Base-by-base conservation (phyloP, 164 flowering plant genomes). In the Vitis amurensis region DNA sequence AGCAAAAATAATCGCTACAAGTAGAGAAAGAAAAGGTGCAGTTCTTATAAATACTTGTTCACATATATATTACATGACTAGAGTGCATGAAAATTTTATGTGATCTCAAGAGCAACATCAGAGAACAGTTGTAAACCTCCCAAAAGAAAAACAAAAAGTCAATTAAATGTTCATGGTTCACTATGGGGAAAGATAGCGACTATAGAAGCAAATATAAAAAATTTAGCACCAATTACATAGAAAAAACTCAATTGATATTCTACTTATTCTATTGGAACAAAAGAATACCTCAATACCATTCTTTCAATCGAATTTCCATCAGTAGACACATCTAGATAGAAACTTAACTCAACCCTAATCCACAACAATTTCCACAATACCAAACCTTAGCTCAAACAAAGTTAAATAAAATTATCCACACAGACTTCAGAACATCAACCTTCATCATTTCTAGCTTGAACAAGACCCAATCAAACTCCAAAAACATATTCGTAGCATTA, bases 31-130 rank as follows among this genome's bases (percentile, higher is more conserved):
- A 37, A 37, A 23, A 37, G 4, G 44, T 37, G 7, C 6, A 37
- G 5, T 37, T 37, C 4, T 37, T 37, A 37, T 2, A 6, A 37
- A 37, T 37, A 37, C 44, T 37, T 3, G 44, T 37, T 37, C 44
- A 37, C 44, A 6, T 37, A 37, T 17, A 37, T 27, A 8, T 68
- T 85, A 95, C 99, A 98, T 76, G 99, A 93, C 81, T 98, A 96
- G 10, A 96, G 87, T n/a, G 97, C 98, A 44, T 98, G 97, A 58
- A 96, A 96, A 69, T 96, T 96, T 76, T 93, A 97, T 10, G 90
- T 90, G 50, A 95, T 91, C 82, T 85, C 87, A 31, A 98, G 97
- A 73, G 82, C 97, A 70, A 84, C 81, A 76, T 93, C 97, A 51
- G 72, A 50, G 68, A 90, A 96, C 64, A 96, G 97, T 98, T 96